phyloP scores from a whole-genome alignment of 345 rosid genomes.

The Ceriops zippeliana region DNA sequence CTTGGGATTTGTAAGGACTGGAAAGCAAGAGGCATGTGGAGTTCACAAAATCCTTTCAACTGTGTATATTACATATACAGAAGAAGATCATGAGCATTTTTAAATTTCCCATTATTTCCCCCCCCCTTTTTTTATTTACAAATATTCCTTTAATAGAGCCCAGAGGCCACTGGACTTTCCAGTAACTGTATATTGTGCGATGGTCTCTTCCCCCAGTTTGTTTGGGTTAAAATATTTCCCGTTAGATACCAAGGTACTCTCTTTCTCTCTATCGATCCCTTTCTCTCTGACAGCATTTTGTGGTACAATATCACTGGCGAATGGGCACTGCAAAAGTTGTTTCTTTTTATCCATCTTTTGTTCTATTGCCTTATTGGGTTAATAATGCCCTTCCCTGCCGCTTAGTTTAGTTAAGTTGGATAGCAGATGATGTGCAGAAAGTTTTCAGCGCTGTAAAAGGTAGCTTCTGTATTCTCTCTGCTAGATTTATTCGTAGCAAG shows the following conservation, averaged over 20 bases:
- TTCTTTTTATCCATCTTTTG: slow-evolving; percentile 14
- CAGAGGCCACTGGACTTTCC: slow-evolving; percentile 7
- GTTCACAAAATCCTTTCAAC: slow-evolving; percentile 13
- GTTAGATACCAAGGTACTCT: too few relatives aligned
- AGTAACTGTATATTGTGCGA: slow-evolving; percentile 18
- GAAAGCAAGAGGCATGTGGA: slow-evolving; percentile 9
- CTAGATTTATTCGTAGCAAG: slow-evolving; percentile 1
- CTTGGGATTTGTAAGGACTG: slow-evolving; percentile 21
- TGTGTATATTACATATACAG: slow-evolving; percentile 29
- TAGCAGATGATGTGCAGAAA: slow-evolving; percentile 43
- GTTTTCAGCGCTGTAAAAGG: slow-evolving; percentile 46
- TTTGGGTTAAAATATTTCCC: slow-evolving; percentile 15
- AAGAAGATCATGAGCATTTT: slow-evolving; percentile 15
- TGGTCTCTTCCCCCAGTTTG: slow-evolving; percentile 31
- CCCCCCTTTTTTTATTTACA: background rate
- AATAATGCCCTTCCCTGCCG: slow-evolving; percentile 29
- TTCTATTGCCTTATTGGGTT: slow-evolving; percentile 42
- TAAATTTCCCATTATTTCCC: slow-evolving; percentile 4
- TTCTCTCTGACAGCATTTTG: slow-evolving; percentile 14
- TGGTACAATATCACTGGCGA: slow-evolving; percentile 16
- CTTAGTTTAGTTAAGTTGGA: slow-evolving; percentile 36
- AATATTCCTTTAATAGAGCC: slow-evolving; percentile 22
- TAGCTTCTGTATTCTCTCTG: slow-evolving; percentile 40
- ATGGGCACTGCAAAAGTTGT: slow-evolving; percentile 21
- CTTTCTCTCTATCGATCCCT: slow-evolving; percentile 23